Percentiles rank a stretch among this genome's conserved stretches.
These are phyloP conservation scores for Asclepias syriaca DNA, from an alignment of 257 asterid genomes.

Conservation along the genomic window DNA sequence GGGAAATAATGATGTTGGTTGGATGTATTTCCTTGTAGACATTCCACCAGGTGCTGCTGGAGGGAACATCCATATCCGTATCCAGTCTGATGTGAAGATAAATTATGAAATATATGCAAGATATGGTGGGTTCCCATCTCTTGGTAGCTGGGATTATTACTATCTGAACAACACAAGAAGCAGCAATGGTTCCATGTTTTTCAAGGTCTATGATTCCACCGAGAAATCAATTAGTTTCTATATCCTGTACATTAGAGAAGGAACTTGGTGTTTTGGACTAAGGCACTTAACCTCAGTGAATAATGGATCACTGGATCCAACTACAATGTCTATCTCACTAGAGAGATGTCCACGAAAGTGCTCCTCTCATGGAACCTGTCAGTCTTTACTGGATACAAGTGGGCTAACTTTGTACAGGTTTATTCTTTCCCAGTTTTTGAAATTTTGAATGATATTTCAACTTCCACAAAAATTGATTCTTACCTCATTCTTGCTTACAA, in stretches of 20 bases:
- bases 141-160: conserved; percentile 71
- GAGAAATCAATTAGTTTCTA: conserved; percentile 61
- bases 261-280: conserved; percentile 84
- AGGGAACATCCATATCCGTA: conserved; percentile 64
- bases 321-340: conserved; percentile 58
- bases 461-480: background rate
- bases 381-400: conserved; percentile 54
- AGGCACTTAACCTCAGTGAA: conserved; percentile 39
- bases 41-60: conserved; percentile 81
- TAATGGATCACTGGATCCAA: conserved; percentile 29
- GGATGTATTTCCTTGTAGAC: conserved; percentile 83
- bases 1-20: conserved; percentile 29
- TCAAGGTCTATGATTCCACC: conserved; percentile 64
- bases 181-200: conserved; percentile 86
- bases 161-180: conserved; percentile 62
- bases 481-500: conserved; percentile 11
- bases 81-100: conserved; percentile 46
- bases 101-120: conserved; percentile 66
- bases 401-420: conserved; percentile 85
- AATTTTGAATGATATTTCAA: background rate
- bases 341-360: conserved; percentile 90
- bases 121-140: conserved; percentile 86
- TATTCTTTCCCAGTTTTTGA: conserved; percentile 5
- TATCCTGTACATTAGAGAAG: conserved; percentile 63
- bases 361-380: conserved; percentile 77